Base-by-base conservation (phyloP, 176 grass and related monocot species). In the Ampelocalamus luodianensis region DNA sequence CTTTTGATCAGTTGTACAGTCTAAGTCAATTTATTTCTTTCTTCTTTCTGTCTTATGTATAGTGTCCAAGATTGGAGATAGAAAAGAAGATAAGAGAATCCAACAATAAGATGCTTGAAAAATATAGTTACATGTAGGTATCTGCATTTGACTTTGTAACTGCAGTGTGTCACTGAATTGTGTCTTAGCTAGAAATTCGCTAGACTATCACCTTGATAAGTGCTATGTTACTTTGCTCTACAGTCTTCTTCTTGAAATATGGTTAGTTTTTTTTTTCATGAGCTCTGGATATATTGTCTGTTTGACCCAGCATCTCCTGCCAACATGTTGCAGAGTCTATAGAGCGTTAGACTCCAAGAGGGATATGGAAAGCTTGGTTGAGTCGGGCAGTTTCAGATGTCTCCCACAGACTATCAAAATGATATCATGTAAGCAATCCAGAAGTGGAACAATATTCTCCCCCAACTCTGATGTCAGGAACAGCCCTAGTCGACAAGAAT, bases 331-430 rank as follows among this genome's bases (percentile, higher is more conserved):
- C 81, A 87, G 88, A 81, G 68, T 82, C 53, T 82, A 76, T 71
- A 89, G 68, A 87, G 87, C 58, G 7, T 44, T 85, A 39, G 83
- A 89, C 43, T 72, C 54, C 55, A 87, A 79, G 90, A 87, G 73
- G 50, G 90, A 94, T 24, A 80, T 63, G 61, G 89, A 92, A 83
- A 85, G 85, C 65, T 63, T 71, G 20, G 58, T 32, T 10, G 87
- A 92, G 40, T 82, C 82, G 29, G 37, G 73, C 38, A 88, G 83
- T 85, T 87, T 85, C 85, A 94, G 88, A 82, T 99, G 90, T 74
- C 78, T 94, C 42, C 93, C 97, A 15, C 88, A 88, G 81, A 92
- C 90, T 68, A 92, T 92, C 44, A 94, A 92, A 80, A 92, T 89
- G 18, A 88, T 92, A 88, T 88, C 97, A 72, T 91, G 74, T 86